A percentile compares a stretch with the other conserved stretches of the same genome.
Conservation (phyloP, 202 grass and related monocot species). For the Schoenoplectus tabernaemontani region DNA sequence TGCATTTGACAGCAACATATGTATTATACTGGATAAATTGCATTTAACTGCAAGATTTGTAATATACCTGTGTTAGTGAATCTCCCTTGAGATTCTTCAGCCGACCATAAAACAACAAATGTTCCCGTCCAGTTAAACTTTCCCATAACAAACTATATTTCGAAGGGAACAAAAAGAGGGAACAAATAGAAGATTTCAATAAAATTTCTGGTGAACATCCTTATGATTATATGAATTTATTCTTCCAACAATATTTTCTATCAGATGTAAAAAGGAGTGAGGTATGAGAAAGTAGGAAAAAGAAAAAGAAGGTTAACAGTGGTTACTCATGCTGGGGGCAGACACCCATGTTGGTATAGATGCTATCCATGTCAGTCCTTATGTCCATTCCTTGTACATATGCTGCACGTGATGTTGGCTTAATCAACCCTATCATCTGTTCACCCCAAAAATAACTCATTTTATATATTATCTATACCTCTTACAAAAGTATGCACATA, state of each 20-base stretch:
- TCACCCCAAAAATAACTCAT: not conserved
- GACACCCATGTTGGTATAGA: conserved; percentile 82
- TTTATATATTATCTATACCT: not conserved
- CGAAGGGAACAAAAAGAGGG: not conserved
- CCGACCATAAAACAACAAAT: conserved; percentile 80
- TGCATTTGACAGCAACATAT: not conserved
- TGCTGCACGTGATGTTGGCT: conserved; percentile 58
- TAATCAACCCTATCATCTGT: conserved; percentile 89
- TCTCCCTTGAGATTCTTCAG: conserved; percentile 77
- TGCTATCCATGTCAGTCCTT: too few relatives aligned
- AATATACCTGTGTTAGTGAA: conserved; percentile 55
- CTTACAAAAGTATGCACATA: not conserved
- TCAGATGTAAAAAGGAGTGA: not conserved
- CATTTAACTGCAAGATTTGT: not conserved
- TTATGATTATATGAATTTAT: not conserved
- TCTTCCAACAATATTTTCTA: not conserved
- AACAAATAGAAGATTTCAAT: not conserved
- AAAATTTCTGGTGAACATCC: not conserved
- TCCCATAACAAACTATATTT: conserved; percentile 82
- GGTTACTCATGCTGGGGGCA: conserved; percentile 91
- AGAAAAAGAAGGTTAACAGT: conserved; percentile 2
- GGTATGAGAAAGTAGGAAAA: not conserved
- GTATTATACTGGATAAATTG: too few relatives aligned
- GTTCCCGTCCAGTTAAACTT: conserved; percentile 78
- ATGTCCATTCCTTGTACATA: conserved; percentile 78